Conservation (phyloP, 768 basidiomycete species). For the Polyporus arcularius region DNA sequence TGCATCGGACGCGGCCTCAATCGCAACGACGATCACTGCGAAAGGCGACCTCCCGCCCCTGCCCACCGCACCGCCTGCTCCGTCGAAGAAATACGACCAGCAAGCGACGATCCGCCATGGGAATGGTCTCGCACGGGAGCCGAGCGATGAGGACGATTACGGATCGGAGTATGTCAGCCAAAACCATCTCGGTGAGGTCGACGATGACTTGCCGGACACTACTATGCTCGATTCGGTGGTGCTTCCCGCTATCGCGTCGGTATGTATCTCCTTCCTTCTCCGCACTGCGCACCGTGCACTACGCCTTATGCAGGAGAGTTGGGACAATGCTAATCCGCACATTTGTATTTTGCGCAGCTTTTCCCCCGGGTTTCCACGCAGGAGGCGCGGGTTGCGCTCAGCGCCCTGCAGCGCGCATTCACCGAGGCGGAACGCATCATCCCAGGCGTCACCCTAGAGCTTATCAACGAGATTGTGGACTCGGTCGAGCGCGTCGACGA, state of each 20-base stretch:
- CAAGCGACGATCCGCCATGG: slow-evolving; percentile 61
- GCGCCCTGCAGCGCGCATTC: slow-evolving; percentile 86
- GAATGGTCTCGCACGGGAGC: slow-evolving; percentile 40
- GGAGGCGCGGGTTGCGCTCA: slow-evolving; percentile 85
- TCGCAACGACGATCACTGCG: slow-evolving; percentile 41
- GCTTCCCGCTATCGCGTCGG: slow-evolving; percentile 93
- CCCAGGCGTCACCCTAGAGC: slow-evolving; percentile 90
- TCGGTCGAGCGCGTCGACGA: slow-evolving; percentile 91
- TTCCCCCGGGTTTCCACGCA: slow-evolving; percentile 92
- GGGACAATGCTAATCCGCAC: neutral
- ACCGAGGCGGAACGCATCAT: slow-evolving; percentile 94
- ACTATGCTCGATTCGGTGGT: slow-evolving; percentile 97
- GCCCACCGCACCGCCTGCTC: slow-evolving; percentile 33
- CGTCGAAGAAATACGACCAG: slow-evolving; percentile 44
- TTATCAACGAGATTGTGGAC: slow-evolving; percentile 93
- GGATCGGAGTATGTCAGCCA: slow-evolving; percentile 49
- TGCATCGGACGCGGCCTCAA: slow-evolving; percentile 30
- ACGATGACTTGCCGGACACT: slow-evolving; percentile 63
- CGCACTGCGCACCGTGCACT: neutral
- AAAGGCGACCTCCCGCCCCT: slow-evolving; percentile 68
- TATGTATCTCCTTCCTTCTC: slow-evolving; percentile 41
- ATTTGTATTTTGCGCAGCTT: slow-evolving; percentile 49
- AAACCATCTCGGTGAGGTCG: slow-evolving; percentile 34
- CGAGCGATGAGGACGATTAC: slow-evolving; percentile 61
- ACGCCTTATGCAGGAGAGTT: neutral